Base-by-base conservation (phyloP, 257 asterid species). In the Gentiana straminea region DNA sequence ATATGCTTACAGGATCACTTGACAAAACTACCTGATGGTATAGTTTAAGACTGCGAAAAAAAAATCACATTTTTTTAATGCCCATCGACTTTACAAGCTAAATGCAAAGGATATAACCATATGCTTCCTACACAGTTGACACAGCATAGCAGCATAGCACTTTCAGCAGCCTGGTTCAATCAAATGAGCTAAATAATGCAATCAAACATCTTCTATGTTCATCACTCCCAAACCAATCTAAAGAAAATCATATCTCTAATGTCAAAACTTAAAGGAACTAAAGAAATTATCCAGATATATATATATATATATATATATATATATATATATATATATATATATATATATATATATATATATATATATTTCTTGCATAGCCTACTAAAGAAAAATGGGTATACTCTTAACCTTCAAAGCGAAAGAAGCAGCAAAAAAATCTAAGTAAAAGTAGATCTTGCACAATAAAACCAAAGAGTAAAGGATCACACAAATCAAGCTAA, bases 391-490 rank as follows among this genome's bases (percentile, higher is more conserved):
- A 41, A 41, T 41, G 5, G 8, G 5, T 41, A 41, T 5, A 48
- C 5, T 7, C 54, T 3, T 39, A 47, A 33, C 24, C 37, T 36
- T 15, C 13, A 5, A 35, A 68, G 53, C 49, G 32, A 34, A 51
- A 60, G 55, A 63, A 57, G 32, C 61, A 58, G 13, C 43, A n/a
- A 56, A 50, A 50, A 59, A 4, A 36, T 53, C 33, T 53, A 24
- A 35, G 13, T 4, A 60, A 24, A 59, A 45, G 34, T 37, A 60
- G 70, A 71, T 75, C 70, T 62, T 61, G 58, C 24, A 58, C 35
- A 38, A 63, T 55, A 38, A 4, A 24, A 41, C 9, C 46, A 41
- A 54, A 38, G 49, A 46, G 10, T 24, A 50, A 46, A n/a, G 51
- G 44, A 24, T 50, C 50, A 37, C 37, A 12, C 11, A 11, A 2